Evolutionary conservation across 2,329 filamentous ascomycete genomes (phyloP).

Genomic region (Verticillium nonalfalfae): DNA sequence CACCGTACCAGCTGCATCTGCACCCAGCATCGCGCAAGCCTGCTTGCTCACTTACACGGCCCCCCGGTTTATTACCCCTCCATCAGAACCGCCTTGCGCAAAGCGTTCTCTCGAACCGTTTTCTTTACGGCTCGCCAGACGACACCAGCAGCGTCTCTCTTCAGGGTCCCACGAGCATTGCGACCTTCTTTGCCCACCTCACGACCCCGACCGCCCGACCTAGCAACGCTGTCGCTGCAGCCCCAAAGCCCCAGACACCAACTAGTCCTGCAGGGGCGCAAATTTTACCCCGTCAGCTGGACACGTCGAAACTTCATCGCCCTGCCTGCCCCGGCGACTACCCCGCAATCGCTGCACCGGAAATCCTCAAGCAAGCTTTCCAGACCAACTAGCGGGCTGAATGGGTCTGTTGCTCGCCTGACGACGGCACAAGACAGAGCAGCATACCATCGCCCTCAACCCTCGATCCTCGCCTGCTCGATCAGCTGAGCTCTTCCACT

Average conservation of each 20-base stretch:
- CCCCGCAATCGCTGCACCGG: neutral
- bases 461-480: neutral
- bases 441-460: neutral
- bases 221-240: neutral
- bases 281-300: neutral
- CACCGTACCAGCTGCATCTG: neutral
- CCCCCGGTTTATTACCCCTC: neutral
- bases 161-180: neutral
- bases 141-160: neutral
- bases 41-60: neutral
- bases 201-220: neutral
- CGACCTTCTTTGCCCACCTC: neutral
- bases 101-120: neutral
- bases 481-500: neutral
- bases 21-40: constrained; percentile 3
- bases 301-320: neutral
- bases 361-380: neutral
- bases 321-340: neutral
- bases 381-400: neutral
- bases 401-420: neutral
- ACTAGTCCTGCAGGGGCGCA: neutral
- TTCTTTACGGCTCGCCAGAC: neutral
- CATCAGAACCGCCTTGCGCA: neutral
- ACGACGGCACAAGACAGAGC: neutral
- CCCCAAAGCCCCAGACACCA: neutral